phyloP scores from a whole-genome alignment of 192 early-diverging fungal genomes.

The Chytriomyces confervae region DNA sequence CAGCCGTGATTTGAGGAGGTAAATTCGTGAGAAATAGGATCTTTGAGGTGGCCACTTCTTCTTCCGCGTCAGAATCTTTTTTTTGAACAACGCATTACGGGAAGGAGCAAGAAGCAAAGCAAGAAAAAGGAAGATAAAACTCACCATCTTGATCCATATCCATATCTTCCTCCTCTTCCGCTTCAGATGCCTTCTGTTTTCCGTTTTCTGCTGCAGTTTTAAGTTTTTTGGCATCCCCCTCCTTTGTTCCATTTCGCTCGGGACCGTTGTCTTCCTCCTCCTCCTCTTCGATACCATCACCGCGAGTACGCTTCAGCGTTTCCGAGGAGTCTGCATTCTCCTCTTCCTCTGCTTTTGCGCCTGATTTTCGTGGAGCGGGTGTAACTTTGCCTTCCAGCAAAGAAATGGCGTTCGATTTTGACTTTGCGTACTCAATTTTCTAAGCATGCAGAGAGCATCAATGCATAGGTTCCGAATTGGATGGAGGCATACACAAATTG shows the following conservation, averaged over 20 bases:
- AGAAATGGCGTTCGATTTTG: slow-evolving; percentile 75
- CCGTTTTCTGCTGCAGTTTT: not conserved
- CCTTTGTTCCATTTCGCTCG: not conserved
- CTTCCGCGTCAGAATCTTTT: slow-evolving; percentile 4
- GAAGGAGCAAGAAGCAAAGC: not conserved
- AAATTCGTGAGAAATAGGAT: slow-evolving; percentile 55
- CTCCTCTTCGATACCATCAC: slow-evolving; percentile 18
- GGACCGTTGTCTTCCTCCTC: slow-evolving; percentile 29
- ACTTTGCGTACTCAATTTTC: slow-evolving; percentile 78
- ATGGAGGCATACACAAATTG: not conserved
- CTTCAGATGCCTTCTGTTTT: not conserved
- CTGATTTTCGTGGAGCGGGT: not conserved
- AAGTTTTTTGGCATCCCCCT: slow-evolving; percentile 27
- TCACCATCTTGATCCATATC: slow-evolving; percentile 44
- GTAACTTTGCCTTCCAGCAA: slow-evolving; percentile 63
- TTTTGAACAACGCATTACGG: not conserved
- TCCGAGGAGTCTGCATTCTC: slow-evolving; percentile 3
- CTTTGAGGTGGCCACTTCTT: slow-evolving; percentile 33
- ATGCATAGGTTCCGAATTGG: too few relatives aligned
- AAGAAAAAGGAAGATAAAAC: slow-evolving; percentile 1
- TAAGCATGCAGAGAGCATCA: slow-evolving; percentile 16
- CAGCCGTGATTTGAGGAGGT: slow-evolving; percentile 50
- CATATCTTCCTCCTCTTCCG: slow-evolving; percentile 28
- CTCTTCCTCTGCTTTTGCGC: slow-evolving; percentile 20
- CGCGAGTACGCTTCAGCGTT: slow-evolving; percentile 2